Evolutionary conservation across 805 yeast species (phyloP), one percentile per base, ranked within the genome.

Genomic region (Clavispora vitiphila): DNA sequence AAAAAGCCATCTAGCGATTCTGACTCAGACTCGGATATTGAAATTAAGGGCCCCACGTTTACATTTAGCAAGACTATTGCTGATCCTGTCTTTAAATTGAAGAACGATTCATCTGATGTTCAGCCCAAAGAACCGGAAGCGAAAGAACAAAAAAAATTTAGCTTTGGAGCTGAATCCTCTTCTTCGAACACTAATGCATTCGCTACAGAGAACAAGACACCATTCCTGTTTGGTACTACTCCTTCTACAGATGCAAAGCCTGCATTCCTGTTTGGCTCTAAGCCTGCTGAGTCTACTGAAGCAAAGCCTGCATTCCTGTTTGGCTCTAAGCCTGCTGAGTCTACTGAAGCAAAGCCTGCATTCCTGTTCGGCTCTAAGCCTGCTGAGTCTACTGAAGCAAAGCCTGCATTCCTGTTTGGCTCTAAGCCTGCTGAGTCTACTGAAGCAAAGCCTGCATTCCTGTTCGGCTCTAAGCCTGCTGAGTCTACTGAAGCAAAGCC

Each of bases 31-130:
- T 79, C 80, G 16, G 85, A 80, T 27, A 61, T 81, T 20, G 82
- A 80, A 56, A 74, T 83, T 22, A 77, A 85, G 59, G 95, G 95
- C 1, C 95, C 95, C 16, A 62, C 70, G 11, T 86, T 86, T 57
- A 72, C 58, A 4, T 68, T 69, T 51, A 60, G 58, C 44, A 68
- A 68, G 44, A 53, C 60, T 9, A 67, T 67, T 15, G 51, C 56
- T 32, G 73, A 68, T 42, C 54, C 51, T 18, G 64, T 66, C 9
- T 69, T 69, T 47, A 57, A 54, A 39, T 34, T 44, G 15, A 29
- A 16, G 16, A 20, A 6, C 26, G n/a, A 24, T 24, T 24, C 26
- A 4, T 24, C 26, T 6, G 26, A 8, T 6, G 26, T 4, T 29
- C 20, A 15, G 10, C 14, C 32, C 4, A 9, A 12, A n/a, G 15